Evolutionary conservation across 2,329 filamentous ascomycete genomes (phyloP), one percentile per base, ranked within the genome.

Genomic region (Microdochium nivale): DNA sequence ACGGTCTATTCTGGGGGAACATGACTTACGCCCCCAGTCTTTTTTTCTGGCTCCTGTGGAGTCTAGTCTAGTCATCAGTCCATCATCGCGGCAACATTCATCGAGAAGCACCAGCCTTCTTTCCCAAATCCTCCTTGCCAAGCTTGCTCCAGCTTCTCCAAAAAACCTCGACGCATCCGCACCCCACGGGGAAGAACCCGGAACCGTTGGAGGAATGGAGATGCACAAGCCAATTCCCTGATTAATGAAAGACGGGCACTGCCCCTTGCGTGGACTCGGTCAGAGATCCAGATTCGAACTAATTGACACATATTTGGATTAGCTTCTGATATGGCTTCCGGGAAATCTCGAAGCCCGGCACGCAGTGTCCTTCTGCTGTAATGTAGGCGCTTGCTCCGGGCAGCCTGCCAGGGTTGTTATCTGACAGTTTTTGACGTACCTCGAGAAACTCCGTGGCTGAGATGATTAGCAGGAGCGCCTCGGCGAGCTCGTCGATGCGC

Each of bases 401-500:
- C n/a, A n/a, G n/a, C n/a, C n/a, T n/a, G n/a, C n/a, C n/a, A n/a
- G n/a, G n/a, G n/a, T n/a, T n/a, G n/a, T n/a, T 5, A 30, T 30
- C 11, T 11, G 11, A 30, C 27, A 30, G 5, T 30, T 11, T 5
- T 5, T 30, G 11, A 70, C 82, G 70, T 74, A 95, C 91, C 76
- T 96, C 87, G 51, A 96, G 72, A 67, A 95, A 96, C 44, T 83
- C 85, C 10, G 89, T 95, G 35, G 90, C 83, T 27, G 84, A 79
- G 62, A 96, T 88, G 56, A 97, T 75, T 51, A 94, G 76, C 69
- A 92, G 86, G 62, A 94, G 88, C 47, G 88, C 85, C 66, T 95
- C 90, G 5, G 91, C 88, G 58, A 97, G 69, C 59, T 92, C 89
- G 48, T 81, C 79, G 35, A 95, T 73, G 56, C 81, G 80, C 52